These are phyloP conservation scores for Croton laevigatus DNA, from an alignment of 441 rosid genomes.

Conservation along the genomic window DNA sequence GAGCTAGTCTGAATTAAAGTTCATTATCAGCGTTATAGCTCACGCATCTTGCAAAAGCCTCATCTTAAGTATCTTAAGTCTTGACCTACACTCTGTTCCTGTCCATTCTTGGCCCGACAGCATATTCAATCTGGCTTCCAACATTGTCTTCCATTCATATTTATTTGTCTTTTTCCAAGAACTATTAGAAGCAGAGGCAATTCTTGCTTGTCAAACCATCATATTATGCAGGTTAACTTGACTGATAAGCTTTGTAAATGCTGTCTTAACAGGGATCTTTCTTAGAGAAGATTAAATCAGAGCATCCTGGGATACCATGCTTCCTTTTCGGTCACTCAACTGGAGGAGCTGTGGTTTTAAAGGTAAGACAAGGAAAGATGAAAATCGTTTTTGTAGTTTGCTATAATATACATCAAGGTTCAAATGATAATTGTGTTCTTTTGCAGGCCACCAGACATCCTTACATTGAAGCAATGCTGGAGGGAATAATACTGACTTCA, in stretches of 20 bases:
- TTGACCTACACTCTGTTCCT: background rate
- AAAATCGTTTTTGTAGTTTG: background rate
- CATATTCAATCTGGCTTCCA: no score
- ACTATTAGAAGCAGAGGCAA: background rate
- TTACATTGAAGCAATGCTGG: constrained; percentile 55
- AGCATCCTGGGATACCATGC: constrained; percentile 83
- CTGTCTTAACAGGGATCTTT: constrained; percentile 57
- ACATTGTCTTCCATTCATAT: no score
- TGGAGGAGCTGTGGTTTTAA: constrained; percentile 95
- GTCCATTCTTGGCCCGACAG: no score
- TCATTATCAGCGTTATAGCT: no score
- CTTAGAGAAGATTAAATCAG: constrained; percentile 74
- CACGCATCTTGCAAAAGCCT: no score
- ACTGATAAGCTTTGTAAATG: background rate
- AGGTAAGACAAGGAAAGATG: constrained; percentile 36
- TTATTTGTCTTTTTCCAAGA: no score
- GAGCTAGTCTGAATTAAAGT: no score
- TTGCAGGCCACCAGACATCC: constrained; percentile 65
- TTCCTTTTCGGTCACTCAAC: constrained; percentile 97
- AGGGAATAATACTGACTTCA: constrained; percentile 80
- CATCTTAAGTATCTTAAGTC: no score
- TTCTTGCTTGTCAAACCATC: background rate
- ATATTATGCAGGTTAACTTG: background rate
- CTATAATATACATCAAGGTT: background rate
- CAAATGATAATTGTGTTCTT: constrained; percentile 15